Evolutionary conservation across 352 stramenopile species (phyloP), one percentile per base, ranked within the genome.

Genomic region (Globisporangium cederbergense): DNA sequence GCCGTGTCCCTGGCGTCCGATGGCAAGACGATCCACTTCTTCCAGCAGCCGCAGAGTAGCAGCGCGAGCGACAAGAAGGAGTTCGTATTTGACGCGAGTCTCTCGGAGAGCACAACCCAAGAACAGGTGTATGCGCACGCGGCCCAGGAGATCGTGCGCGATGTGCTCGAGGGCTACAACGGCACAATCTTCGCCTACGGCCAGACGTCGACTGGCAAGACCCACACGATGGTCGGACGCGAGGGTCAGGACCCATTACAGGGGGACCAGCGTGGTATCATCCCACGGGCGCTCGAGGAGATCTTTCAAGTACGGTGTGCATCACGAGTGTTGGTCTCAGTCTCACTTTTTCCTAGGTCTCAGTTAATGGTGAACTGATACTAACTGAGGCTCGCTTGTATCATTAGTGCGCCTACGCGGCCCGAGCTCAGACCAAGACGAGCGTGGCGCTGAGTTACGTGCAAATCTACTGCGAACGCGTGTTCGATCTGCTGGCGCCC

Each of bases 401-500:
- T 18, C 25, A 34, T 9, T 46, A 70, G 62, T 60, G 60, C 7
- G 75, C 71, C 16, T 71, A 81, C 20, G 71, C 71, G 30, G 65
- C 66, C 1, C 64, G 71, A 3, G 68, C 70, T 7, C 58, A 63
- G 3, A 64, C 52, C 3, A 83, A 75, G 65, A 87, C 77, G n/a
- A 78, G 62, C 18, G 60, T 91, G 18, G 78, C 75, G 6, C 47
- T 89, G 20, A 93, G 82, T 58, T 93, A 88, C 60, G 81, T 90
- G 38, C 79, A 93, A 75, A 88, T 93, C 46, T 93, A 93, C 72
- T 91, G 81, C 68, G 83, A 91, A 64, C 81, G 82, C n/a, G 74
- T 93, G 36, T 87, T 82, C 43, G 83, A 93, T 52, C 62, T 93
- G 58, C 70, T 91, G 18, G 74, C 77, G 36, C 80, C 81, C 6